phyloP scores from a whole-genome alignment of 768 basidiomycete genomes.

The Boletus rufocinnamomeus region DNA sequence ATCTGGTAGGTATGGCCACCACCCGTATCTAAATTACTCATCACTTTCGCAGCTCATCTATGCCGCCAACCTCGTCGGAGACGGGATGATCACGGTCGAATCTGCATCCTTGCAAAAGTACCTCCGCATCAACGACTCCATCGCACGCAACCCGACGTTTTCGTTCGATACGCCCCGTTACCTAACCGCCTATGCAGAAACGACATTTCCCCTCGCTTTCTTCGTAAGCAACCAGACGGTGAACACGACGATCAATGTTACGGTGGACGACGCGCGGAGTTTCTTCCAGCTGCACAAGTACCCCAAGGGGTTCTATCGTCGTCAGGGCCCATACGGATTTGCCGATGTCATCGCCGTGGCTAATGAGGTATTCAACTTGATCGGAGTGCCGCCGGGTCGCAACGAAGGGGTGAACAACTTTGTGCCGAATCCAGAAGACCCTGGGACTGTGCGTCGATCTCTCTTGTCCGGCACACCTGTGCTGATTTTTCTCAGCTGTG shows the following conservation, averaged over 20 bases:
- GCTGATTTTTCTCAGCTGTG: conserved; percentile 17
- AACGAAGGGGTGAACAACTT: conserved; percentile 25
- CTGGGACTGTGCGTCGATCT: conserved; percentile 14
- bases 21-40: background rate
- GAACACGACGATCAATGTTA: conserved; percentile 17
- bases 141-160: conserved; percentile 27
- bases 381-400: conserved; percentile 16
- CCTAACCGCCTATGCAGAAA: conserved; percentile 25
- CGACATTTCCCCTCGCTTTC: conserved; percentile 28
- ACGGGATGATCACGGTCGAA: conserved; percentile 25
- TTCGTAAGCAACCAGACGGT: conserved; percentile 21
- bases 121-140: conserved; percentile 29
- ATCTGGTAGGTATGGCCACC: conserved; percentile 5
- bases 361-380: background rate
- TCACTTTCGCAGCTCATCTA: conserved; percentile 11
- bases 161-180: conserved; percentile 24
- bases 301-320: conserved; percentile 23
- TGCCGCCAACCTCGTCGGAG: conserved; percentile 24
- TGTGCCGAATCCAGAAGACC: conserved; percentile 14
- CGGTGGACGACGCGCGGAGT: conserved; percentile 21
- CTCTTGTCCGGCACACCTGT: background rate
- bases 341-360: conserved; percentile 1
- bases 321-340: conserved; percentile 18
- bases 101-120: conserved; percentile 24
- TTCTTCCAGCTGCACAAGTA: conserved; percentile 23